Evolutionary conservation across 148 eudicot species (phyloP).

Genomic region (Rhododendron molle): DNA sequence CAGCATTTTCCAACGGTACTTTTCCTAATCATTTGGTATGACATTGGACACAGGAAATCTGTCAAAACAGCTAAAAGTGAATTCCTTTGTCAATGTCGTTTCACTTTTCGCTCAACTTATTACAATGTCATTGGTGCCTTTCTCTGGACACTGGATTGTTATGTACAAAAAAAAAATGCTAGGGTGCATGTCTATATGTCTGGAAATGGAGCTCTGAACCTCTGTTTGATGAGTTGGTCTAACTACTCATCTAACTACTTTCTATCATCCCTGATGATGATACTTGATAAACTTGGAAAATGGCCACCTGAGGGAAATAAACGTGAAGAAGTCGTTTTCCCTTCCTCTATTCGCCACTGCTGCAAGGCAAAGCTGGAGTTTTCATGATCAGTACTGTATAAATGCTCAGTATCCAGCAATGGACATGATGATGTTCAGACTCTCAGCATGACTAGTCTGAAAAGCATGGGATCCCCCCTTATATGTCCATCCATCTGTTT

Average conservation of each 20-base stretch:
- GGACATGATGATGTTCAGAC: neutral
- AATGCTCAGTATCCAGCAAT: neutral
- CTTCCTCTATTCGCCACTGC: neutral
- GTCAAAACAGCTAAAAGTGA: neutral
- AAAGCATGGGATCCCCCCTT: neutral
- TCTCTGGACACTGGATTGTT: neutral
- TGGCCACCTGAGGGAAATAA: neutral
- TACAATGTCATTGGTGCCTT: neutral
- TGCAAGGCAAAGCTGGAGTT: neutral
- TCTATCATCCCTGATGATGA: neutral
- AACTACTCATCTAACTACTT: neutral
- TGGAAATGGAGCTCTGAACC: neutral
- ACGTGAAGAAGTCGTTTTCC: neutral
- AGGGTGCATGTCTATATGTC: neutral
- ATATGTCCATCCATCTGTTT: neutral
- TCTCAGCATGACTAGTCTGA: neutral
- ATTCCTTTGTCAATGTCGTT: neutral
- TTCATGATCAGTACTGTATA: neutral
- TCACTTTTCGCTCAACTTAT: neutral
- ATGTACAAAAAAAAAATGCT: no score
- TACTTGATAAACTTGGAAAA: neutral
- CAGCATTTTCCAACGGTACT: constrained; percentile 91
- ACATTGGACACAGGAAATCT: neutral
- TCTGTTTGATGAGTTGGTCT: neutral
- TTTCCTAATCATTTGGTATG: constrained; percentile 1